Conservation (phyloP, 306 rosid species). For the Vigna hirtella region DNA sequence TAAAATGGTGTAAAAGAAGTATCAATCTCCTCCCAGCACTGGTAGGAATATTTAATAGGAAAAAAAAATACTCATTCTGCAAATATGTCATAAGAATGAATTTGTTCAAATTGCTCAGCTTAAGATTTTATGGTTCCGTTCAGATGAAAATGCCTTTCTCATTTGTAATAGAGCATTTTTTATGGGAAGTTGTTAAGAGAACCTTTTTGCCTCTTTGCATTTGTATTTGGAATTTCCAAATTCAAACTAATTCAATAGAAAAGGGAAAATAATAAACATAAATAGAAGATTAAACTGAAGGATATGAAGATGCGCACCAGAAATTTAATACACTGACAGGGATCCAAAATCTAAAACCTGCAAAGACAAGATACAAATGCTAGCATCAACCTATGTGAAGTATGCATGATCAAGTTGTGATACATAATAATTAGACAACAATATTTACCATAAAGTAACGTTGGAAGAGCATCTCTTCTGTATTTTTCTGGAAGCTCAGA, state of each 20-base stretch:
- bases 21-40: neutral
- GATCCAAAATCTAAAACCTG: slow-evolving; percentile 98
- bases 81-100: neutral
- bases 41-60: neutral
- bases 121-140: neutral
- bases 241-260: slow-evolving; percentile 6
- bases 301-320: slow-evolving; percentile 55
- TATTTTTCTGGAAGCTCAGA: slow-evolving; percentile 87
- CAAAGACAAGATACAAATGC: slow-evolving; percentile 33
- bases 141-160: neutral
- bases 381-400: slow-evolving; percentile 21
- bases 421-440: slow-evolving; percentile 11
- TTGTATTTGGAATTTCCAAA: slow-evolving; percentile 13
- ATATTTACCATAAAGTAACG: slow-evolving; percentile 72
- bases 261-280: neutral
- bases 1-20: neutral
- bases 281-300: slow-evolving; percentile 32
- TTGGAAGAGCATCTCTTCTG: slow-evolving; percentile 76
- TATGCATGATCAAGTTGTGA: slow-evolving; percentile 34
- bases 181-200: neutral
- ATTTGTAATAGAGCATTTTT: neutral
- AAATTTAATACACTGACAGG: slow-evolving; percentile 88
- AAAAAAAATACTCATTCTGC: neutral
- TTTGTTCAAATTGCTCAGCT: neutral
- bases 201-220: neutral